Evolutionary conservation across 192 early-diverging fungal genomes (phyloP), one percentile per base, ranked within the genome.

Genomic region (Linnemannia zychae): DNA sequence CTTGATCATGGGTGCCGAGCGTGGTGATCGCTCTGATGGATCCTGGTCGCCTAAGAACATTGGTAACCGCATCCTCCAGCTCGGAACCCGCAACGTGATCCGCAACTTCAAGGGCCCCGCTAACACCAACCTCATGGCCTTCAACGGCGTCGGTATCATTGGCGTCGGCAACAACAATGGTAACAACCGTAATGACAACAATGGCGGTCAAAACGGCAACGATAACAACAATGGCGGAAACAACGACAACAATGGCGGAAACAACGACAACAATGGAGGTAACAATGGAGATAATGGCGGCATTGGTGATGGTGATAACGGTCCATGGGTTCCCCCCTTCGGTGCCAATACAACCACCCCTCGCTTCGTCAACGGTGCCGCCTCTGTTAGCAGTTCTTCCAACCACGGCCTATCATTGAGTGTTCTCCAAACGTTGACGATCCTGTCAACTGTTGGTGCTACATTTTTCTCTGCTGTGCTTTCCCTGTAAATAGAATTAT

Each of bases 51-150:
- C 87, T n/a, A 76, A 76, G 40, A 65, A n/a, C 40, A 49, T 88
- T 36, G 76, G 76, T 5, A 79, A 82, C 76, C 40, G 68, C 2
- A 74, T 88, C 49, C 46, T 80, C 12, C 78, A 85, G 31, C 67
- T 88, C 47, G 82, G 82, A 6, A 88, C 87, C 57, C 79, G 77
- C 5, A 81, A 88, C 28, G 82, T 85, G 7, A 44, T 88, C 47
- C 66, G 34, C 4, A 77, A 70, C 52, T 84, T 88, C 37, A 78
- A 78, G 52, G 75, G 75, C 13, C 82, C 87, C 12, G 22, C 70
- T 60, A 85, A 78, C 75, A 84, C 87, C 46, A 88, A 88, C 65
- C n/a, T 88, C 28, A 18, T 88, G 72, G 78, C 82, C 37, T 88
- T 81, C 63, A 88, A 85, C 48, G 82, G 82, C 17, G 82, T 49